phyloP scores from a whole-genome alignment of 148 eudicot species.

The Fagopyrum tataricum region DNA sequence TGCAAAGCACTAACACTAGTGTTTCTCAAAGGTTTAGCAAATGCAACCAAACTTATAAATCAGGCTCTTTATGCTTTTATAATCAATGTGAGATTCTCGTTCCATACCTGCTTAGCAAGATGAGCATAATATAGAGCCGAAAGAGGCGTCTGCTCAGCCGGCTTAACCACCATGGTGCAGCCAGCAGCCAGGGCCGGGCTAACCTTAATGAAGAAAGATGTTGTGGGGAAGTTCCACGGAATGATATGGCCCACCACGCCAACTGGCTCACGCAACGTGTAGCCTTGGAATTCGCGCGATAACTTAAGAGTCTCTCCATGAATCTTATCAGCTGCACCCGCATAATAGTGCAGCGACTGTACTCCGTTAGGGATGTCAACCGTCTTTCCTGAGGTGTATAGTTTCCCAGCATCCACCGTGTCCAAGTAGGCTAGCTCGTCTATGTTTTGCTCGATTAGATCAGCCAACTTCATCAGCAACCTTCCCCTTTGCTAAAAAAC shows the following conservation, averaged over 20 bases:
- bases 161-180: slow-evolving; percentile 86
- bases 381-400: slow-evolving; percentile 32
- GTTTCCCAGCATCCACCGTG: slow-evolving; percentile 64
- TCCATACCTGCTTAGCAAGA: slow-evolving; percentile 54
- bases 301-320: slow-evolving; percentile 74
- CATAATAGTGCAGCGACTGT: slow-evolving; percentile 42
- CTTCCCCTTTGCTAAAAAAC: slow-evolving; percentile 35
- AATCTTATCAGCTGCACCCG: slow-evolving; percentile 90
- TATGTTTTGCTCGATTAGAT: slow-evolving; percentile 32
- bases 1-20: no score
- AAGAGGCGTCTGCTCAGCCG: slow-evolving; percentile 87
- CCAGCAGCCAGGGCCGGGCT: slow-evolving; percentile 85
- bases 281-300: slow-evolving; percentile 56
- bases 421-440: slow-evolving; percentile 48
- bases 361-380: slow-evolving; percentile 50
- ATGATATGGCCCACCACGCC: slow-evolving; percentile 84
- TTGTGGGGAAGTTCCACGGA: slow-evolving; percentile 77
- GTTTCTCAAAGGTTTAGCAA: no score
- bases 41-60: no score
- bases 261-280: slow-evolving; percentile 70
- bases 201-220: slow-evolving; percentile 55
- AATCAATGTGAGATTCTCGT: no score
- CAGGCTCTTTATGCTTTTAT: no score
- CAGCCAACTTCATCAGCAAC: slow-evolving; percentile 47
- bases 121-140: slow-evolving; percentile 66